These are phyloP conservation scores for Mycena albidolilacea DNA, from an alignment of 768 basidiomycete species.

Conservation along the genomic window DNA sequence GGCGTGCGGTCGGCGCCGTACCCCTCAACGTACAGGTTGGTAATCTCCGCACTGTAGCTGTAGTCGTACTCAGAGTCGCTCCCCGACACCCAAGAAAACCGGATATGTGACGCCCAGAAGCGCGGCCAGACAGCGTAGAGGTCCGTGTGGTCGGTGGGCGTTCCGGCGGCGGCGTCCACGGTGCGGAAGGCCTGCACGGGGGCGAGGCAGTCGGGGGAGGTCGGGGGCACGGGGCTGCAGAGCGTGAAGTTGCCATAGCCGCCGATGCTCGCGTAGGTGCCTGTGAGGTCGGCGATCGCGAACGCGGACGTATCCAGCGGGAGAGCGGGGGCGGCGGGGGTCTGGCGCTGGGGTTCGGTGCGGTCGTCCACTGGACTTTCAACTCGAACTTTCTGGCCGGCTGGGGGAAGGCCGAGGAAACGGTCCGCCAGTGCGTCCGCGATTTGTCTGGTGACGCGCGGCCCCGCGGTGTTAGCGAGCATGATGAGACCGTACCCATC, in stretches of 20 bases:
- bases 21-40: conserved; percentile 53
- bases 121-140: conserved; percentile 52
- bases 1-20: conserved; percentile 55
- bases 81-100: conserved; percentile 40
- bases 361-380: not conserved
- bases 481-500: conserved; percentile 54
- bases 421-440: conserved; percentile 32
- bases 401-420: conserved; percentile 38
- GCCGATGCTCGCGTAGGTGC: conserved; percentile 51
- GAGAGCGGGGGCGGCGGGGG: not conserved
- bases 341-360: not conserved
- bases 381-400: not conserved
- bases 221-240: conserved; percentile 49
- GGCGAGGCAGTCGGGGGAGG: conserved; percentile 38
- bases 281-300: conserved; percentile 45
- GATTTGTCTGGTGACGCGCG: conserved; percentile 25
- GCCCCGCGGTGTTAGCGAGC: conserved; percentile 48
- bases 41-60: conserved; percentile 41
- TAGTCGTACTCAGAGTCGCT: not conserved
- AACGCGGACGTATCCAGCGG: conserved; percentile 30
- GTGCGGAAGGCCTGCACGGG: conserved; percentile 47
- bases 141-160: conserved; percentile 8
- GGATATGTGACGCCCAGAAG: conserved; percentile 55
- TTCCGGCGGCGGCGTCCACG: conserved; percentile 40
- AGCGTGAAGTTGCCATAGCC: conserved; percentile 57